phyloP scores from a whole-genome alignment of 371 early-diverging fungal genomes.

The Circinella umbellata region DNA sequence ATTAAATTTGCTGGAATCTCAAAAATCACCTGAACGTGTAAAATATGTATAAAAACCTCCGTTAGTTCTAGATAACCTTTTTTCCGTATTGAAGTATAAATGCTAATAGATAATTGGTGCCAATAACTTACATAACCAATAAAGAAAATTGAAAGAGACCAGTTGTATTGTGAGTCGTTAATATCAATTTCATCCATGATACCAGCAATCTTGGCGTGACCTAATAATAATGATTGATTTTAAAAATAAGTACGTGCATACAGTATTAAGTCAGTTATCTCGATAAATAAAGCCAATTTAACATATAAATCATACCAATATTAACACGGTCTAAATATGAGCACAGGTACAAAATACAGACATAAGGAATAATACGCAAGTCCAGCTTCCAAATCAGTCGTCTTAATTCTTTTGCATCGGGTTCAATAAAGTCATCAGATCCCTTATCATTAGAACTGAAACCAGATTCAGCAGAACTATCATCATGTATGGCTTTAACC shows the following conservation, averaged over 20 bases:
- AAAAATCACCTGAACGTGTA: constrained; percentile 48
- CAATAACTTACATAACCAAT: constrained; percentile 56
- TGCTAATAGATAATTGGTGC: too few relatives aligned
- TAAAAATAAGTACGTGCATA: not conserved
- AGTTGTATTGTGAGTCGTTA: constrained; percentile 55
- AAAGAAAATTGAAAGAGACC: constrained; percentile 68
- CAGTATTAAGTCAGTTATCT: too few relatives aligned
- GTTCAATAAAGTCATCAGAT: constrained; percentile 3
- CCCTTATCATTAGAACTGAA: not conserved
- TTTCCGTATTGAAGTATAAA: too few relatives aligned
- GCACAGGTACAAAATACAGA: constrained; percentile 54
- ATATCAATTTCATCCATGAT: constrained; percentile 46
- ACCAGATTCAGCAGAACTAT: not conserved
- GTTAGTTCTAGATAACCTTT: too few relatives aligned
- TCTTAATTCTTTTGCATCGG: constrained; percentile 14
- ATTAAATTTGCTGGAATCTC: constrained; percentile 78
- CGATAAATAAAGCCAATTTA: not conserved
- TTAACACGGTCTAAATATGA: constrained; percentile 61
- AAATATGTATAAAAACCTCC: too few relatives aligned
- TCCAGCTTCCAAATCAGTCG: constrained; percentile 29
- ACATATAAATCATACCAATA: constrained; percentile 34
- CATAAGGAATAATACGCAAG: constrained; percentile 32
- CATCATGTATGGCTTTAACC: not conserved
- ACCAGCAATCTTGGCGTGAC: constrained; percentile 65
- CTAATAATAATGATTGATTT: constrained; percentile 19